Conservation (phyloP, 179 eudicot genomes). For the Spergularia azorica region DNA sequence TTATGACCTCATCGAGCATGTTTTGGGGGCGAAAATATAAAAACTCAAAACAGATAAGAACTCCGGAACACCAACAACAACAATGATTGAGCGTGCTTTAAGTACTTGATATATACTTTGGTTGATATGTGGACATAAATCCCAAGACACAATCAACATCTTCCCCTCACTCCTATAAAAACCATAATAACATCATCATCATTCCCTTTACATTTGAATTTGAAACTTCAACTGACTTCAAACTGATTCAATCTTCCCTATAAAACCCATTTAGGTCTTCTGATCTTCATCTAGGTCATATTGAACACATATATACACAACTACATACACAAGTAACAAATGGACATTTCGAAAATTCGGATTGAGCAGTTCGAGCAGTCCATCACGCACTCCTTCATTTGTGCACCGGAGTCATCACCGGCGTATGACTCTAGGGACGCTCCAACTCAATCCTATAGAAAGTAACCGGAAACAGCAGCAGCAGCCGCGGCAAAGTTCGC, state of each 20-base stretch:
- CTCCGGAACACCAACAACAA: too few relatives aligned
- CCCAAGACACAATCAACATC: constrained; percentile 28
- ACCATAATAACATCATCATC: constrained; percentile 15
- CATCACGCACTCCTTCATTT: constrained; percentile 12
- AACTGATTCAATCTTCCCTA: background rate
- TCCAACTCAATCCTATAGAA: constrained; percentile 17
- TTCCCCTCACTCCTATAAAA: constrained; percentile 28
- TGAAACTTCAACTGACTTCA: background rate
- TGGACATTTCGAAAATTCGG: constrained; percentile 22
- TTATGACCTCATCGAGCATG: too few relatives aligned
- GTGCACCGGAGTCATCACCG: constrained; percentile 6
- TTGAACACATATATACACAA: background rate
- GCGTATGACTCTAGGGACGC: constrained; percentile 26
- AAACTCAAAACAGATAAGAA: too few relatives aligned
- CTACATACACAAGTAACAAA: background rate
- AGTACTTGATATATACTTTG: too few relatives aligned
- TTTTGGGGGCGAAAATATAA: too few relatives aligned
- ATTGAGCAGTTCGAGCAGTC: background rate
- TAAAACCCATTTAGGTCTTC: background rate
- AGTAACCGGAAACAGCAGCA: constrained; percentile 1
- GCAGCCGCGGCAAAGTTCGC: background rate
- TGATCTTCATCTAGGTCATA: too few relatives aligned
- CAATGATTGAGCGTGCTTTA: too few relatives aligned
- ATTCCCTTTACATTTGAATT: constrained; percentile 23
- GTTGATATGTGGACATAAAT: constrained; percentile 19